Percentiles rank a stretch among this genome's conserved stretches.
Evolutionary conservation across 768 basidiomycete species (phyloP).

Genomic region (Gymnopilus dilepis): DNA sequence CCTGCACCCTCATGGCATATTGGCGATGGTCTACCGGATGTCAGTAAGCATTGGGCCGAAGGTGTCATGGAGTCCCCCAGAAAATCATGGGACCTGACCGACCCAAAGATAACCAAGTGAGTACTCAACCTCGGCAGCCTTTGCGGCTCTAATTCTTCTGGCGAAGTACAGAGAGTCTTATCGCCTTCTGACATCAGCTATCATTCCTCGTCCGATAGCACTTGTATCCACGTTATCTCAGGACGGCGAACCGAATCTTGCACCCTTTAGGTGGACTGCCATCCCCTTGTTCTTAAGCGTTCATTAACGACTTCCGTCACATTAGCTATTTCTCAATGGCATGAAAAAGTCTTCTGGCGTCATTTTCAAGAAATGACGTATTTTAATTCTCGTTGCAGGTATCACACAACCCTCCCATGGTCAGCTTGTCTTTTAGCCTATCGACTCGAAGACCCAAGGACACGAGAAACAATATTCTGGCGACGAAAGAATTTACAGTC

Average conservation of each 20-base stretch:
- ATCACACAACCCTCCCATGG: conserved; percentile 66
- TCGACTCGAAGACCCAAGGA: conserved; percentile 56
- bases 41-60: conserved; percentile 14
- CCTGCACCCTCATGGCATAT: conserved; percentile 50
- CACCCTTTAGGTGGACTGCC: conserved; percentile 62
- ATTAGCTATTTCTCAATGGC: conserved; percentile 69
- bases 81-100: conserved; percentile 44
- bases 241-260: conserved; percentile 61
- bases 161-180: conserved; percentile 43
- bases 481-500: conserved; percentile 71
- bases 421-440: conserved; percentile 64
- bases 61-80: conserved; percentile 38
- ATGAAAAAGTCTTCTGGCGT: conserved; percentile 7
- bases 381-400: conserved; percentile 41
- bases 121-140: conserved; percentile 1
- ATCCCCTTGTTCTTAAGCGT: neutral
- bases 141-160: neutral
- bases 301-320: neutral
- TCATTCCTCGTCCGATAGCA: conserved; percentile 71
- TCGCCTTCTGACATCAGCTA: conserved; percentile 58
- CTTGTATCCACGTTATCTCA: conserved; percentile 65
- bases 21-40: conserved; percentile 41
- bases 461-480: conserved; percentile 66
- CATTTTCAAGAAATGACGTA: neutral
- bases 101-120: conserved; percentile 20